Evolutionary conservation across 169 alveolate genomes (phyloP).

Genomic region (Babesia caballi): DNA sequence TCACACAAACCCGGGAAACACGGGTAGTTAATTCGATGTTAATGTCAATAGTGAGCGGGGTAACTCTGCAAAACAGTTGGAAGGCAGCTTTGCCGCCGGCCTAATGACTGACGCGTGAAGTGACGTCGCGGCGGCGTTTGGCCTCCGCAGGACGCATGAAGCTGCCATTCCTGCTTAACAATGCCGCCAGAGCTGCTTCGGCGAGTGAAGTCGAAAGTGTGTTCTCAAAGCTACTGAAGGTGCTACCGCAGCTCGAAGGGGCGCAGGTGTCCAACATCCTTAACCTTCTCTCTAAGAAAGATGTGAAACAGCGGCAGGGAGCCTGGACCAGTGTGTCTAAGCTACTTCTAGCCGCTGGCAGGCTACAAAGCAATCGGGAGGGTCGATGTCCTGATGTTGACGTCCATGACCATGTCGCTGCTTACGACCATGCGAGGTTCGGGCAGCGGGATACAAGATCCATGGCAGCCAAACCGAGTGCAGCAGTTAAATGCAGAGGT

Average conservation of each 20-base stretch:
- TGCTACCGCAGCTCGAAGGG: constrained; percentile 50
- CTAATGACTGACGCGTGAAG: not conserved
- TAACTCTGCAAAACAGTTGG: not conserved
- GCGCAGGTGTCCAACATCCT: constrained; percentile 41
- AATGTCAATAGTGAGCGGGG: not conserved
- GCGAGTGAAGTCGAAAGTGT: constrained; percentile 44
- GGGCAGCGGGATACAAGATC: not conserved
- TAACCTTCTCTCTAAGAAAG: constrained; percentile 55
- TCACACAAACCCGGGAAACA: no score
- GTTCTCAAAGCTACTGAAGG: constrained; percentile 22
- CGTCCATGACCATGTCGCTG: not conserved
- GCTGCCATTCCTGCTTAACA: constrained; percentile 54
- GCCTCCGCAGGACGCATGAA: constrained; percentile 11
- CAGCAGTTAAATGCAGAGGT: no score
- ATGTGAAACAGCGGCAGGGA: constrained; percentile 19
- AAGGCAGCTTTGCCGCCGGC: not conserved
- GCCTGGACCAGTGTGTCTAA: constrained; percentile 14
- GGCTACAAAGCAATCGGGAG: not conserved
- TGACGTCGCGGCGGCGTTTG: not conserved
- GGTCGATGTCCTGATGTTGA: not conserved
- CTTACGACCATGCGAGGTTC: no score
- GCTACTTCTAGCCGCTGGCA: not conserved
- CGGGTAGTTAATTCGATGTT: not conserved
- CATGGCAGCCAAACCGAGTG: not conserved
- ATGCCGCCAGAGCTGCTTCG: constrained; percentile 23